phyloP scores from a whole-genome alignment of 148 eudicot genomes.

The Vaccinium macrocarpon region DNA sequence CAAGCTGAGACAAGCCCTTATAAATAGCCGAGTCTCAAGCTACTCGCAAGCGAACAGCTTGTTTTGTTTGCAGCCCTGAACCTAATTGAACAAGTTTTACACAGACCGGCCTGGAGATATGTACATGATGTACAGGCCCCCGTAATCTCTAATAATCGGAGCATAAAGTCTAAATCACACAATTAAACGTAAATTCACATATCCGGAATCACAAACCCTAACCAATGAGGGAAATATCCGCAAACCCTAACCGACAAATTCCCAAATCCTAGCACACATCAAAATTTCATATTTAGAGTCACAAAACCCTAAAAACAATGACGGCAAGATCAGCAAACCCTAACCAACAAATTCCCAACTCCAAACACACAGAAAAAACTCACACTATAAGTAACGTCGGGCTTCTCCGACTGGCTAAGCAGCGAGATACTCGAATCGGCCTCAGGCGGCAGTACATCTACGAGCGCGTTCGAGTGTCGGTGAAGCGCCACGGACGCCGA shows the following conservation, averaged over 20 bases:
- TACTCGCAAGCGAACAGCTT: no score
- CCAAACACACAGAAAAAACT: conserved; percentile 17
- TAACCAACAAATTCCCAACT: conserved; percentile 1
- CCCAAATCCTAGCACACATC: no score
- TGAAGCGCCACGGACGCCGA: conserved; percentile 80
- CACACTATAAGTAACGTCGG: conserved; percentile 82
- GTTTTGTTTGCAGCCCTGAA: no score
- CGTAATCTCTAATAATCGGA: not conserved
- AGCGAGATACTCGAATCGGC: conserved; percentile 92
- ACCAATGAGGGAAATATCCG: not conserved
- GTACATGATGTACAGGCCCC: not conserved
- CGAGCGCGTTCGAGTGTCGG: conserved; percentile 82
- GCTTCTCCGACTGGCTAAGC: conserved; percentile 87
- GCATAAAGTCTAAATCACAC: not conserved
- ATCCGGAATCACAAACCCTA: not conserved
- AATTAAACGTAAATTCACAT: not conserved
- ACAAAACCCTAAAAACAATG: not conserved
- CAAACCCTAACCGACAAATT: not conserved
- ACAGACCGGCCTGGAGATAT: not conserved
- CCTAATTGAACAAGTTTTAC: not conserved
- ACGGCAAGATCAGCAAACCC: not conserved
- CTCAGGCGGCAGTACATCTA: conserved; percentile 87
- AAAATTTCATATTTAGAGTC: not conserved
- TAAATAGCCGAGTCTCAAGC: no score
- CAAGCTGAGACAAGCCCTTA: no score